A percentile compares a stretch with the other conserved stretches of the same genome.
Conservation (phyloP, 306 rosid genomes). For the Glycine latifolia region DNA sequence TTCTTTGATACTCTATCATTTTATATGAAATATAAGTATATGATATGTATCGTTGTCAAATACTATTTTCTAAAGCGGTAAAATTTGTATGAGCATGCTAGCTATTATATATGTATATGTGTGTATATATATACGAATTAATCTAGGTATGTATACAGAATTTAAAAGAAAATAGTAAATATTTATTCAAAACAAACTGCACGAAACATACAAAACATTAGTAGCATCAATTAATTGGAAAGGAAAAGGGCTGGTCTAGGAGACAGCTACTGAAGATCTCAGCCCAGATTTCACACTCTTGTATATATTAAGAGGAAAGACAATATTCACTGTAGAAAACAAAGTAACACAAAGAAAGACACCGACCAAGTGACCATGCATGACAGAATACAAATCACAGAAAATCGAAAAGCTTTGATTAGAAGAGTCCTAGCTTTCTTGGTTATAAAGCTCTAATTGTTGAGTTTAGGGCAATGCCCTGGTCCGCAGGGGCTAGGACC, state of each 20-base stretch:
- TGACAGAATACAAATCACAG: neutral
- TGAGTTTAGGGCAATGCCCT: conserved; percentile 44
- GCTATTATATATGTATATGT: too few relatives aligned
- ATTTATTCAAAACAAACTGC: neutral
- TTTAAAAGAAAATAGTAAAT: neutral
- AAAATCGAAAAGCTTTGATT: neutral
- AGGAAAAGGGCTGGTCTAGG: neutral
- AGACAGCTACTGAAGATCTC: neutral
- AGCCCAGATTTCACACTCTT: neutral
- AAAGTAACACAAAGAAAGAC: neutral
- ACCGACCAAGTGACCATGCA: too few relatives aligned
- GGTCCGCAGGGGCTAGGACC: conserved; percentile 62
- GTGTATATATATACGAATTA: too few relatives aligned
- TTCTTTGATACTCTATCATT: too few relatives aligned
- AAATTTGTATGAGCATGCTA: too few relatives aligned
- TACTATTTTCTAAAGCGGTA: too few relatives aligned
- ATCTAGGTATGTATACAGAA: neutral
- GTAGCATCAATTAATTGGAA: neutral
- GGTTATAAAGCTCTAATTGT: neutral
- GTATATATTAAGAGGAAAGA: neutral
- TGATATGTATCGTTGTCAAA: too few relatives aligned
- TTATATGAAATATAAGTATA: too few relatives aligned
- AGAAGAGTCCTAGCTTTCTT: neutral
- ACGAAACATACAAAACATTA: neutral
- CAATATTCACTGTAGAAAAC: neutral